Evolutionary conservation across 352 stramenopile genomes (phyloP), one percentile per base, ranked within the genome.

Genomic region (Phytophthora sojae): DNA sequence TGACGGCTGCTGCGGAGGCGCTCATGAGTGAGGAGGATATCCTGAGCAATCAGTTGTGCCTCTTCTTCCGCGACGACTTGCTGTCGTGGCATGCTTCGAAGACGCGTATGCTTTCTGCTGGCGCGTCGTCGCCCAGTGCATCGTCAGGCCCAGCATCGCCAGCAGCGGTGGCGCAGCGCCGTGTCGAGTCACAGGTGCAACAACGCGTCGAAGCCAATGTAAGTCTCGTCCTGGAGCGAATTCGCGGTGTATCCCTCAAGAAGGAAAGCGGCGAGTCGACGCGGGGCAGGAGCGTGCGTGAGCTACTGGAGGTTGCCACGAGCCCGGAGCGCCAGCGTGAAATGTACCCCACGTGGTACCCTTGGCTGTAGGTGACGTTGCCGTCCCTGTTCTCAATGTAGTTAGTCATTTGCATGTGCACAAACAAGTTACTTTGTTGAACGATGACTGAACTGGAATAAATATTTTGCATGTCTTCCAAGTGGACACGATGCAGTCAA

Each of bases 61-160:
- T 97, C 35, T 97, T 97, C 73, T 97, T 97, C 79, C 85, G 90
- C 19, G 90, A 97, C 63, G 90, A 97, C 52, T 61, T 97, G 64
- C 73, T 97, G 3, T 96, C 89, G 58, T 97, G 90, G 90, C 88
- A 97, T 58, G 82, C 86, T 19, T 96, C 89, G 30, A 97, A 97
- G 68, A 94, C 86, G n/a, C 85, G 87, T 23, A 64, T 93, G 61
- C 57, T 49, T 19, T 77, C 26, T 59, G 63, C 62, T 29, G 75
- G 71, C 25, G 51, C 69, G 12, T 73, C 42, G 49, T 76, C 66
- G 25, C 71, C 63, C 30, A 57, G 53, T 42, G 61, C 69, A 30
- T 69, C 73, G 0, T 52, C 71, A 32, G 70, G 64, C 9, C 39
- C 79, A 2, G 32, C 67, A 14, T 79, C 79, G 14, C 73, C 82